Evolutionary conservation across 2,329 filamentous ascomycete species (phyloP), one percentile per base, ranked within the genome.

Genomic region (Alternaria postmessia): DNA sequence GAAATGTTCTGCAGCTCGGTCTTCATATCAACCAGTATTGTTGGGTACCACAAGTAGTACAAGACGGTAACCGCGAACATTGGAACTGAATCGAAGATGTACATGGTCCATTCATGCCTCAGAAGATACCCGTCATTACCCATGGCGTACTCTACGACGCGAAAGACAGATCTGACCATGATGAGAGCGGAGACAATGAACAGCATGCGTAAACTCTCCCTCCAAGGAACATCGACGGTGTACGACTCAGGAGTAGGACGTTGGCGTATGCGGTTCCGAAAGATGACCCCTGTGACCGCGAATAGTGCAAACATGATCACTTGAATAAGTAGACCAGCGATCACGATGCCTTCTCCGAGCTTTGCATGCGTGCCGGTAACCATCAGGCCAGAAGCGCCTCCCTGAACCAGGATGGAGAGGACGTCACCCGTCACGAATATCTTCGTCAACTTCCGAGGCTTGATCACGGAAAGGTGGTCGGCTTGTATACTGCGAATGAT

Each of bases 401-500:
- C 73, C 61, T 83, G 81, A 12, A 82, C 69, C 28, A 80, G 26
- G 67, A 83, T 83, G 7, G 77, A 80, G 6, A 82, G 49, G 2
- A 82, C 68, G 57, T 83, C 81, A 20, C 79, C 79, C 18, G 61
- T 59, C 18, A 83, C 81, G 59, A 82, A 83, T 9, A 78, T 73
- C 56, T 78, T 79, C 1, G 81, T 83, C 12, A 83, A 36, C 14
- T 36, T 36, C 34, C 34, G 34, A 36, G 34, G 34, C 12, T 36
- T 9, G 34, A 36, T 36, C 34, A n/a, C 34, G 34, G 34, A 36
- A 36, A 36, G 34, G 12, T 36, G 34, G 14, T 36, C 12, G 34
- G 34, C 34, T 12, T 36, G 34, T 6, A 16, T 36, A 36, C 34
- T 36, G 34, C 34, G 34, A 36, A 36, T 36, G 34, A 36, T 36